Evolutionary conservation across 371 early-diverging fungal species (phyloP).

Genomic region (Rhizopus sp.): DNA sequence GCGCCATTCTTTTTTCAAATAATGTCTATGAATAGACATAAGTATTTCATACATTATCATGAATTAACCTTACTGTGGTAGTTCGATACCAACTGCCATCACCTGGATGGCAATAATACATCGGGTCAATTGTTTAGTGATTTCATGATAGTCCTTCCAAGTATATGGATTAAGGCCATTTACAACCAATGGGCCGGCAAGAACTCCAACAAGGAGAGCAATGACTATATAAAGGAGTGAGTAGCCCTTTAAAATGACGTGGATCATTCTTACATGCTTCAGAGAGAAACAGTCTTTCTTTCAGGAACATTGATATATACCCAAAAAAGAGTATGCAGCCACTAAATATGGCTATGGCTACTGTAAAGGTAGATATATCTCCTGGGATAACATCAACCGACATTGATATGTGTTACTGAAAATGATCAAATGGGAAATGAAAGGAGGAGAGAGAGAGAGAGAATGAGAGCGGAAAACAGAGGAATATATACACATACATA

Average conservation of each 20-base stretch:
- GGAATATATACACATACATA: not conserved
- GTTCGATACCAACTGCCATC: constrained; percentile 85
- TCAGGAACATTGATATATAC: constrained; percentile 87
- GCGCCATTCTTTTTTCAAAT: constrained; percentile 57
- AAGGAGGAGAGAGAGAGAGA: constrained; percentile 2
- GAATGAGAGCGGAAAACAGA: constrained; percentile 4
- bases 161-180: constrained; percentile 64
- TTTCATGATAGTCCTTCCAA: constrained; percentile 53
- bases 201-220: constrained; percentile 88
- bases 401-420: constrained; percentile 22
- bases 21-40: constrained; percentile 34
- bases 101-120: constrained; percentile 84
- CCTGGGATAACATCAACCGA: constrained; percentile 47
- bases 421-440: constrained; percentile 1
- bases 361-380: constrained; percentile 49
- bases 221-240: constrained; percentile 60
- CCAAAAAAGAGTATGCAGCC: constrained; percentile 90
- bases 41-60: not conserved
- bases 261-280: constrained; percentile 73
- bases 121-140: constrained; percentile 75
- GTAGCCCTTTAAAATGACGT: not conserved
- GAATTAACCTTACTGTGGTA: constrained; percentile 66
- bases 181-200: constrained; percentile 75
- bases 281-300: constrained; percentile 88
- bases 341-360: constrained; percentile 64